Evolutionary conservation across 805 yeast species (phyloP), one percentile per base, ranked within the genome.

Genomic region (Lipomyces sp.): DNA sequence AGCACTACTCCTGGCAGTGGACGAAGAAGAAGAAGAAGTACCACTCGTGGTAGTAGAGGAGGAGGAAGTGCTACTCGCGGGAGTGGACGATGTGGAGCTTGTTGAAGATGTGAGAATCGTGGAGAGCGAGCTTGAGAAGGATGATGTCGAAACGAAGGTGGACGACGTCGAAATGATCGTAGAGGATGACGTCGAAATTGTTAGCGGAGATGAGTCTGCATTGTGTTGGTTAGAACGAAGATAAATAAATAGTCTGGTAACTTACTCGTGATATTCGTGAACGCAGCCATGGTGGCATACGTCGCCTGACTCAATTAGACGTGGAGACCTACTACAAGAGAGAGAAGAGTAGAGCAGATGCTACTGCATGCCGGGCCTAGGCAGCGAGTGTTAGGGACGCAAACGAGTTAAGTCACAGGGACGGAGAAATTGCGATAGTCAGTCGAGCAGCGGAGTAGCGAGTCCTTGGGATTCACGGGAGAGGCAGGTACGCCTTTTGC

Each of bases 31-130:
- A 24, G 24, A 24, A 24, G 57, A 32, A 1, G 59, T n/a, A 34
- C 62, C 34, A 4, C 64, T 2, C 18, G 56, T 7, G 34, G 59
- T 37, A 3, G 64, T 13, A 15, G 42, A 35, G 13, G 65, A 18
- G 10, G 57, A 35, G 15, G 57, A 32, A 1, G 62, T n/a, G 34
- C 62, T 42, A 4, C 64, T 2, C 18, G 56, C 13, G 34, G 59
- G n/a, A 3, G 61, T 32, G 6, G 64, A 24, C 24, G 42, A 35
- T 24, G 65, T 32, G 10, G 57, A 35, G 15, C 58, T 2, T 18
- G 54, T 18, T 35, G 42, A 39, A 48, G 51, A 51, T 18, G 48
- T 33, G 59, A n/a, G 13, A 35, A 15, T 13, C 6, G 35, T 33
- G 50, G 59, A 56, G 32, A 35, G 34, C n/a, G 48, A 34, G 34